These are phyloP conservation scores for Penicillium sp. DNA, from an alignment of 2,329 filamentous ascomycete species.

Conservation along the genomic window DNA sequence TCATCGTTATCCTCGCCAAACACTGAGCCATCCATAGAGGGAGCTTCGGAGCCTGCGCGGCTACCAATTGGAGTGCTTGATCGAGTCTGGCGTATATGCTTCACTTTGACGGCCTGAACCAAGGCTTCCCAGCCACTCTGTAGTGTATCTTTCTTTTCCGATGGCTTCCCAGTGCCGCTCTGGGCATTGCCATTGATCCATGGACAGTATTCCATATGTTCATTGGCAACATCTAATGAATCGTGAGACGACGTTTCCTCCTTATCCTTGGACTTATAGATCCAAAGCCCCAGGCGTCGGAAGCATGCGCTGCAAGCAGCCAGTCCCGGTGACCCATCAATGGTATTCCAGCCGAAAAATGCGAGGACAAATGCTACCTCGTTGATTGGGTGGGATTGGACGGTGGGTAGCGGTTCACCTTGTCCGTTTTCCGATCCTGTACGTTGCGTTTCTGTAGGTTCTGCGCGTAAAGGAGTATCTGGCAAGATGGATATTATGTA, in stretches of 20 bases:
- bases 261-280: constrained; percentile 80
- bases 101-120: constrained; percentile 48
- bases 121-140: constrained; percentile 54
- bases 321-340: constrained; percentile 59
- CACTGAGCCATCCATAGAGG: constrained; percentile 24
- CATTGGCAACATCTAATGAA: constrained; percentile 69
- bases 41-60: constrained; percentile 35
- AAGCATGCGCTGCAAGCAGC: constrained; percentile 85
- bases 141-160: constrained; percentile 38
- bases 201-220: constrained; percentile 84
- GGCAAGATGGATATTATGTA: constrained; percentile 37
- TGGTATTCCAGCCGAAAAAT: constrained; percentile 75
- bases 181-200: constrained; percentile 73
- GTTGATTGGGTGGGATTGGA: constrained; percentile 50
- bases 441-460: constrained; percentile 26
- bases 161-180: constrained; percentile 47
- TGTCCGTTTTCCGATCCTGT: constrained; percentile 9
- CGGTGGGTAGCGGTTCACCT: constrained; percentile 7
- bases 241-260: constrained; percentile 41
- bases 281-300: constrained; percentile 87
- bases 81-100: constrained; percentile 39
- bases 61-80: constrained; percentile 32
- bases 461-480: constrained; percentile 28
- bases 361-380: constrained; percentile 70
- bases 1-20: constrained; percentile 47